These are phyloP conservation scores for Fragaria ananassa DNA, from an alignment of 306 rosid species.

Conservation along the genomic window DNA sequence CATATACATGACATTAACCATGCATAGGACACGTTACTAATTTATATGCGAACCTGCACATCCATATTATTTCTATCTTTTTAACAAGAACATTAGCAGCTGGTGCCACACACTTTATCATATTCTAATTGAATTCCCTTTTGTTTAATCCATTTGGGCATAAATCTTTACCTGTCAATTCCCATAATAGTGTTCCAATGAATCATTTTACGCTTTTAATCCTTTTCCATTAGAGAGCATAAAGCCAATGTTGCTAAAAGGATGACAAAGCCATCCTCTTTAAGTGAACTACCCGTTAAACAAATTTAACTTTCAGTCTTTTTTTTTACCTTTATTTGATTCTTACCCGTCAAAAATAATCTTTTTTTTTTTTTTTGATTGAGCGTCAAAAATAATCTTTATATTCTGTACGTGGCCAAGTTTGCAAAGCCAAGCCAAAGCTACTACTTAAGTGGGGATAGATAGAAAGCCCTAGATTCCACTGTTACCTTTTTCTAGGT, in stretches of 20 bases:
- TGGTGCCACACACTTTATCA: background rate
- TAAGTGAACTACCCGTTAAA: background rate
- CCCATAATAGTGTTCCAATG: background rate
- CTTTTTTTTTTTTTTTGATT: too few species aligned
- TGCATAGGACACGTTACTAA: background rate
- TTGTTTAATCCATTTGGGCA: background rate
- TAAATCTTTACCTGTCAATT: background rate
- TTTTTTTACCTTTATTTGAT: background rate
- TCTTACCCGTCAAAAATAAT: background rate
- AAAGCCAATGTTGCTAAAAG: slow-evolving; percentile 6
- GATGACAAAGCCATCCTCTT: background rate
- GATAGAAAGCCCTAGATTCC: slow-evolving; percentile 25
- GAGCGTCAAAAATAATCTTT: background rate
- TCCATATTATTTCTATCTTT: background rate
- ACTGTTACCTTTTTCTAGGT: slow-evolving; percentile 26
- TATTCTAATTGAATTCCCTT: background rate
- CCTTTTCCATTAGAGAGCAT: slow-evolving; percentile 3
- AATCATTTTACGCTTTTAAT: slow-evolving; percentile 4
- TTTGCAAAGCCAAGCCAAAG: slow-evolving; percentile 33
- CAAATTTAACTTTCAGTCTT: background rate
- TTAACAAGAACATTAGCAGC: background rate
- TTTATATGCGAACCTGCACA: background rate
- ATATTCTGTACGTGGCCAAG: slow-evolving; percentile 7
- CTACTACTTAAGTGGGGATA: slow-evolving; percentile 9
- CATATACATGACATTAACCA: background rate